These are phyloP conservation scores for Aspergillus fischeri DNA, from an alignment of 2,329 filamentous ascomycete genomes.

Conservation along the genomic window DNA sequence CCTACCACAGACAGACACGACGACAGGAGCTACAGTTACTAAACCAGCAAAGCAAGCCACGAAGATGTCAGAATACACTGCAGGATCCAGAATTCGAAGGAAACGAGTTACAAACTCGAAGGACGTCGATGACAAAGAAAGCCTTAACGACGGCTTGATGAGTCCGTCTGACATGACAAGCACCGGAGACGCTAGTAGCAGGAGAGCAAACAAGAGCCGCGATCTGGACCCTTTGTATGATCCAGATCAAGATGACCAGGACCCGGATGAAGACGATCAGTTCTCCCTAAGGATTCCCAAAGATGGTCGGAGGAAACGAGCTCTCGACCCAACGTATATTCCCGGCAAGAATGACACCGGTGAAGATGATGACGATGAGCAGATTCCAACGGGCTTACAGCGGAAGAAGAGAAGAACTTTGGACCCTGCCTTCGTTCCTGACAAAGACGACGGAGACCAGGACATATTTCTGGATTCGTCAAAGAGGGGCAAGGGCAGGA, in stretches of 20 bases:
- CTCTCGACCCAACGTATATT: background rate
- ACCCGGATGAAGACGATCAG: background rate
- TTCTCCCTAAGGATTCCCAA: background rate
- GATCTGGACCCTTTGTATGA: background rate
- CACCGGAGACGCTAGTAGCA: background rate
- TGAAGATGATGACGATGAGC: constrained; percentile 3
- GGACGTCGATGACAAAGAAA: background rate
- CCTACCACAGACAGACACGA: background rate
- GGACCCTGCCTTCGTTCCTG: constrained; percentile 4
- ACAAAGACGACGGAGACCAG: background rate
- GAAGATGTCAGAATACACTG: background rate
- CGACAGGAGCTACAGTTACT: background rate
- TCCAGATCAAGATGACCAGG: background rate
- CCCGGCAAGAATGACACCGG: background rate
- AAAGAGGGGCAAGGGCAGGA: background rate
- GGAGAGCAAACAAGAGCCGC: background rate
- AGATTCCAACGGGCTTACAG: background rate
- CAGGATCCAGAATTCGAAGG: background rate
- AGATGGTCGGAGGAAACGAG: constrained; percentile 1
- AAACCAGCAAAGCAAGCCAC: background rate
- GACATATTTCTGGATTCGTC: background rate
- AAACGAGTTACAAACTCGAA: background rate
- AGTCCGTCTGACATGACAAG: background rate
- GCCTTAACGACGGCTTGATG: background rate
- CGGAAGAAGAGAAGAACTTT: background rate